These are phyloP conservation scores for Cucurbitaria berberidis DNA, from an alignment of 2,329 filamentous ascomycete species.

Conservation along the genomic window DNA sequence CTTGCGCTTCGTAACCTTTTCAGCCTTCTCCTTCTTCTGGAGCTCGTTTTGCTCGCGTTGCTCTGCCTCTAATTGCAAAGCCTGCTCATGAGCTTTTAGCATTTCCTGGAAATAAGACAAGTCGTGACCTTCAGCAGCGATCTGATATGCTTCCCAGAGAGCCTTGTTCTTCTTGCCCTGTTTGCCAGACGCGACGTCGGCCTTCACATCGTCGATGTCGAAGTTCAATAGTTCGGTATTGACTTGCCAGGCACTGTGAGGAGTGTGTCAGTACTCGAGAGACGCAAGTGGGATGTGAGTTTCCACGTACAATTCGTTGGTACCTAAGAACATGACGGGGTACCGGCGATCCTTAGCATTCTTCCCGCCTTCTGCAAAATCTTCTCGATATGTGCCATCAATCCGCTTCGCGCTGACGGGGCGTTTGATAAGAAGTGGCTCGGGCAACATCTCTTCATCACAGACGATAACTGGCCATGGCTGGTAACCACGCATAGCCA, in stretches of 20 bases:
- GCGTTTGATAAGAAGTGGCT: conserved; percentile 74
- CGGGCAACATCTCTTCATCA: conserved; percentile 91
- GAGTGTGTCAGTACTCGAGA: conserved; percentile 10
- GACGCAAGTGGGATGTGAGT: not conserved
- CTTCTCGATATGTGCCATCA: conserved; percentile 86
- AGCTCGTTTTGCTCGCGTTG: conserved; percentile 69
- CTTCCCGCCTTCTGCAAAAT: conserved; percentile 87
- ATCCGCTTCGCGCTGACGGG: conserved; percentile 82
- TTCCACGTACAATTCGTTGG: conserved; percentile 91
- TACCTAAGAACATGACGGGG: conserved; percentile 92
- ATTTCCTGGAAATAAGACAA: conserved; percentile 84
- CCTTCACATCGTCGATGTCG: conserved; percentile 73
- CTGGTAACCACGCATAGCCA: conserved; percentile 92
- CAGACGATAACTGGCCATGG: conserved; percentile 94
- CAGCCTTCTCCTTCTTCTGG: conserved; percentile 66
- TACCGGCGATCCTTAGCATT: conserved; percentile 84
- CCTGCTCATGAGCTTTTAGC: conserved; percentile 65
- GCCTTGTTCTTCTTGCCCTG: conserved; percentile 88
- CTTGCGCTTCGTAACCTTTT: conserved; percentile 59
- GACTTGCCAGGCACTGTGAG: conserved; percentile 80
- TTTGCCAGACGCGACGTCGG: conserved; percentile 71
- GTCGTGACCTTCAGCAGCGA: conserved; percentile 79
- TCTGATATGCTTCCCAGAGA: conserved; percentile 76
- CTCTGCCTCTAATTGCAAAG: conserved; percentile 62
- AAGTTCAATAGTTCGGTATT: conserved; percentile 84